phyloP scores from a whole-genome alignment of 2,329 filamentous ascomycete species.

The Microsporum canis region DNA sequence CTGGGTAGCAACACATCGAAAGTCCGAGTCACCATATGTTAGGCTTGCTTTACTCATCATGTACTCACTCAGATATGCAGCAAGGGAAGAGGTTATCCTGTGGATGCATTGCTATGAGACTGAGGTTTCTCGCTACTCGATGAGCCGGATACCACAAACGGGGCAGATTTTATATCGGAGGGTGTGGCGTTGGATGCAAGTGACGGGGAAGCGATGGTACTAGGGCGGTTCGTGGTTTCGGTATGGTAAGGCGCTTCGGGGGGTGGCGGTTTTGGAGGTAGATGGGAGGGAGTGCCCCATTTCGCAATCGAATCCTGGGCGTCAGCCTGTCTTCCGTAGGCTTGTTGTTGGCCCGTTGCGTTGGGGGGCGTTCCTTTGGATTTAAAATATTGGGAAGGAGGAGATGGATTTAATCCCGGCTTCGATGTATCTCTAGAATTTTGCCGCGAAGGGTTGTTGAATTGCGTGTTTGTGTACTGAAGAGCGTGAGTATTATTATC shows the following conservation, averaged over 20 bases:
- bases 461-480: constrained; percentile 13
- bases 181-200: constrained; percentile 16
- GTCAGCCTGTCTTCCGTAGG: neutral
- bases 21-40: neutral
- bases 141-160: constrained; percentile 31
- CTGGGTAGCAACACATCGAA: neutral
- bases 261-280: constrained; percentile 41
- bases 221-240: constrained; percentile 27
- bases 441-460: constrained; percentile 16
- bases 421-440: neutral
- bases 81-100: neutral
- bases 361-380: neutral
- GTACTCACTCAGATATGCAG: neutral
- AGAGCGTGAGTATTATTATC: constrained; percentile 22
- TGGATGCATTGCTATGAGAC: neutral
- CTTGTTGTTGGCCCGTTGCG: neutral
- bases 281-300: constrained; percentile 41
- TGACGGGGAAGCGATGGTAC: constrained; percentile 12
- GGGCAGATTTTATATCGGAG: constrained; percentile 22
- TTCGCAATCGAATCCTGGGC: constrained; percentile 36
- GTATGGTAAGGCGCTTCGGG: constrained; percentile 35
- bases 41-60: neutral
- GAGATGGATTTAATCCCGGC: neutral
- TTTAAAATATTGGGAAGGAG: neutral
- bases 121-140: constrained; percentile 17